Evolutionary conservation across 164 flowering plant genomes (phyloP), one percentile per base, ranked within the genome.

Genomic region (Tetrastigma voinierianum): DNA sequence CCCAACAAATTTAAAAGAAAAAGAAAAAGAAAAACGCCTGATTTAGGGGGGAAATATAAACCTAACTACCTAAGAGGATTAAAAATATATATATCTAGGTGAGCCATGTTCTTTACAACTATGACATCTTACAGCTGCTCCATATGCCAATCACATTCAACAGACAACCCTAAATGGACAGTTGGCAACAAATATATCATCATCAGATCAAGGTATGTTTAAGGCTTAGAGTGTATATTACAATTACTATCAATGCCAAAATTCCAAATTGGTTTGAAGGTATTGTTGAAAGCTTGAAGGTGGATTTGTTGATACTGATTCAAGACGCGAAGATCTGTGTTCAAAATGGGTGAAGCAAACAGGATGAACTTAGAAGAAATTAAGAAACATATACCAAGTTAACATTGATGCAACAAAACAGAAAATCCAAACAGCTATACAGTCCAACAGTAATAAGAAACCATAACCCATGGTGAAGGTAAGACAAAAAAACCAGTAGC

Each of bases 241-340:
- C 97, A 56, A 90, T 87, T 78, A 45, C 83, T 87, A 76, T 88
- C 90, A 75, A 93, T 87, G 59, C 98, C 98, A 82, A 93, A 57
- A 93, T 67, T 64, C 94, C 94, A 66, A 90, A 24, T 84, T 68
- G 69, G n/a, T n/a, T 91, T 87, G 82, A 86, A 93, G 67, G 91
- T 79, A 71, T 81, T 86, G 84, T 74, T 90, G 82, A 93, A 93
- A 56, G 98, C 96, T 58, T 90, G 84, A 40, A 91, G 73, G 64
- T n/a, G n/a, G n/a, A n/a, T n/a, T n/a, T 84, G 66, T 47, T 79
- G 90, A 71, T 79, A 64, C 77, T 83, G 79, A 61, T 91, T 91
- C 75, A 93, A 73, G 67, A 89, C 82, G 4, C 84, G 81, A 44
- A 81, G 84, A 87, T 91, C 98, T 93, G 93, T 25, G 10, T 60